phyloP scores from a whole-genome alignment of 768 basidiomycete species.

The Chalciporus chontae region DNA sequence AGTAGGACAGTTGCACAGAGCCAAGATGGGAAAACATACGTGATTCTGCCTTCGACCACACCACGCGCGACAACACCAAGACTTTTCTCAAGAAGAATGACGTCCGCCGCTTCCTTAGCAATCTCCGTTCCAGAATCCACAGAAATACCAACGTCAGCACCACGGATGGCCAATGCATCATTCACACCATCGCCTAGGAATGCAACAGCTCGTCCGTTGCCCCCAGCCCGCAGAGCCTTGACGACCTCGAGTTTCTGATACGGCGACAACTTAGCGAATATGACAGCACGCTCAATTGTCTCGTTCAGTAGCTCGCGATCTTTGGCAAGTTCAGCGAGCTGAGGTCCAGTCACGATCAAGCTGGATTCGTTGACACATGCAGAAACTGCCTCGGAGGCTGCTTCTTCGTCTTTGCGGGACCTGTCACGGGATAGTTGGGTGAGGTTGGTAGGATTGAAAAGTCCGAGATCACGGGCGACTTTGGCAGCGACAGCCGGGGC shows the following conservation, averaged over 20 bases:
- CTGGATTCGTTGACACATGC: slow-evolving; percentile 17
- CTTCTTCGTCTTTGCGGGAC: slow-evolving; percentile 27
- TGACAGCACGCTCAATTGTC: slow-evolving; percentile 29
- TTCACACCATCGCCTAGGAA: slow-evolving; percentile 32
- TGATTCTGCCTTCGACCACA: slow-evolving; percentile 31
- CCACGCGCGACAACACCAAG: slow-evolving; percentile 32
- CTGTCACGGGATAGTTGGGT: not conserved
- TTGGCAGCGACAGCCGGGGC: slow-evolving; percentile 34
- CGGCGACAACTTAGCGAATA: slow-evolving; percentile 31
- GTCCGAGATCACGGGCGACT: slow-evolving; percentile 35
- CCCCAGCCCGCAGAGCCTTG: slow-evolving; percentile 26
- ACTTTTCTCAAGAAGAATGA: slow-evolving; percentile 35
- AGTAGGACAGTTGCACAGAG: slow-evolving; percentile 1
- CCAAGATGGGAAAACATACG: slow-evolving; percentile 18
- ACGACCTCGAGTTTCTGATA: slow-evolving; percentile 33
- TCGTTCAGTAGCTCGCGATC: slow-evolving; percentile 24
- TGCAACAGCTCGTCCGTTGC: slow-evolving; percentile 27
- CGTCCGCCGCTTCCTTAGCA: slow-evolving; percentile 37
- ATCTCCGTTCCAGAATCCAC: slow-evolving; percentile 34
- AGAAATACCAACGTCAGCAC: slow-evolving; percentile 32
- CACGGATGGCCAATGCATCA: slow-evolving; percentile 30
- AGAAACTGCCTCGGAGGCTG: slow-evolving; percentile 3
- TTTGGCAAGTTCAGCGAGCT: slow-evolving; percentile 27
- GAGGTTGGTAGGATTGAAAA: slow-evolving; percentile 24
- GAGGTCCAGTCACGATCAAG: slow-evolving; percentile 28